Conservation (phyloP, 352 stramenopile genomes). For the Phytophthora gonapodyides region DNA sequence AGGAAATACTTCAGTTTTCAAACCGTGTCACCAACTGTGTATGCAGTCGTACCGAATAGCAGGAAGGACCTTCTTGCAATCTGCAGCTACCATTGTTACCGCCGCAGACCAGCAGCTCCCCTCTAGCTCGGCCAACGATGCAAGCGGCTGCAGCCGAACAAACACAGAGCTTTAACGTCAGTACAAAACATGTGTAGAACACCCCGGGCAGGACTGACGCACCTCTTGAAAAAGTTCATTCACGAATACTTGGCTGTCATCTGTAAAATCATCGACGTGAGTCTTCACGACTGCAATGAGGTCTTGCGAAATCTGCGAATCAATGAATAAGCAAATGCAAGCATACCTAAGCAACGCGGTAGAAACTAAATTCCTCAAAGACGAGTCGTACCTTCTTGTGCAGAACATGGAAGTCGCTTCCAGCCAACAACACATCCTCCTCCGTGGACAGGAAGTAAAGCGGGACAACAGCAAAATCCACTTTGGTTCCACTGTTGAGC, state of each 20-base stretch:
- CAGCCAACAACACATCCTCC: slow-evolving; percentile 73
- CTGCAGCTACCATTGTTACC: slow-evolving; percentile 61
- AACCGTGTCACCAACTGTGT: neutral
- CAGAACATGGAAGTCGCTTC: slow-evolving; percentile 76
- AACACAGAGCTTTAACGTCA: neutral
- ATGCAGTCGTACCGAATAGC: slow-evolving; percentile 59
- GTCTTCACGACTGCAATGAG: slow-evolving; percentile 42
- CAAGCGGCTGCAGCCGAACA: slow-evolving; percentile 42
- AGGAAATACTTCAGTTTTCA: slow-evolving; percentile 1
- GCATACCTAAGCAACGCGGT: neutral
- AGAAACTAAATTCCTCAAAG: neutral
- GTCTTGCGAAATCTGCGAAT: slow-evolving; percentile 54
- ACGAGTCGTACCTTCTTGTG: slow-evolving; percentile 45
- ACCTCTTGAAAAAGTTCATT: slow-evolving; percentile 55
- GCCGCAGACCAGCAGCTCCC: slow-evolving; percentile 66
- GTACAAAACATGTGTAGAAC: neutral
- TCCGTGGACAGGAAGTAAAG: slow-evolving; percentile 54
- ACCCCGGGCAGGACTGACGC: neutral
- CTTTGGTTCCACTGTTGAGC: slow-evolving; percentile 52
- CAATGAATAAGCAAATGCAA: slow-evolving; percentile 3
- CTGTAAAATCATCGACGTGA: slow-evolving; percentile 47
- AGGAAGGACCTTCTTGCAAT: slow-evolving; percentile 88
- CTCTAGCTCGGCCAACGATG: slow-evolving; percentile 49
- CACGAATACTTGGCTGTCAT: slow-evolving; percentile 54
- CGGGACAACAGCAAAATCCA: slow-evolving; percentile 46